phyloP scores from a whole-genome alignment of 768 basidiomycete species.

The Termitomyces sp. region DNA sequence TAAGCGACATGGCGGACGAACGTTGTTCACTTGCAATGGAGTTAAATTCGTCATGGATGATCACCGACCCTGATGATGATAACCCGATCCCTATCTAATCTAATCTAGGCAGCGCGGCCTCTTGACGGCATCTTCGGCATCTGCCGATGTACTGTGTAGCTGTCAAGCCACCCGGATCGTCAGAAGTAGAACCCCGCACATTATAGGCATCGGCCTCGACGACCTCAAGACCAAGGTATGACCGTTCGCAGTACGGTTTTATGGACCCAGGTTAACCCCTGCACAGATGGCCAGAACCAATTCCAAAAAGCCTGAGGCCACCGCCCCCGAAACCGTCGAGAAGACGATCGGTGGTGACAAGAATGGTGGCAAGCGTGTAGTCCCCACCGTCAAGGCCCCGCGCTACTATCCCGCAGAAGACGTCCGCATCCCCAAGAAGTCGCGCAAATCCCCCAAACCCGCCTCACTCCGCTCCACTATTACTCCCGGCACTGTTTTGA shows the following conservation, averaged over 20 bases:
- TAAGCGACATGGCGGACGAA: slow-evolving; percentile 7
- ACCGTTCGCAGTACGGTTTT: slow-evolving; percentile 9
- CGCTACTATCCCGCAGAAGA: slow-evolving; percentile 96
- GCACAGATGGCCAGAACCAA: slow-evolving; percentile 77
- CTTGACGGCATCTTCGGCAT: slow-evolving; percentile 20
- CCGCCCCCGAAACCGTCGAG: slow-evolving; percentile 64
- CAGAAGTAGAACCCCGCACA: slow-evolving; percentile 25
- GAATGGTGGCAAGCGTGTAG: slow-evolving; percentile 84
- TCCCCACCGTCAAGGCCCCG: slow-evolving; percentile 81
- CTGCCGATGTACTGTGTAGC: slow-evolving; percentile 40
- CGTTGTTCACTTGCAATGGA: too few species aligned
- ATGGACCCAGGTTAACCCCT: slow-evolving; percentile 8
- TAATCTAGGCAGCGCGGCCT: slow-evolving; percentile 7
- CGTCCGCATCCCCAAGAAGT: slow-evolving; percentile 85
- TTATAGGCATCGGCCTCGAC: slow-evolving; percentile 45
- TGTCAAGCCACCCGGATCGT: slow-evolving; percentile 35
- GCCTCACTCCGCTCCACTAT: slow-evolving; percentile 80
- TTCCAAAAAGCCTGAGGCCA: slow-evolving; percentile 69
- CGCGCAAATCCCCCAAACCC: slow-evolving; percentile 80
- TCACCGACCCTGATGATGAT: background rate
- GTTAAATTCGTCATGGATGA: background rate
- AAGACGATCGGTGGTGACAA: slow-evolving; percentile 84
- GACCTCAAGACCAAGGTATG: slow-evolving; percentile 49
- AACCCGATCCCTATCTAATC: slow-evolving; percentile 24
- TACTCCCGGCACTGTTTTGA: slow-evolving; percentile 91